A percentile compares a stretch with the other conserved stretches of the same genome.
These are phyloP conservation scores for Wickerhamomyces queroliae DNA, from an alignment of 805 yeast species.

Conservation along the genomic window DNA sequence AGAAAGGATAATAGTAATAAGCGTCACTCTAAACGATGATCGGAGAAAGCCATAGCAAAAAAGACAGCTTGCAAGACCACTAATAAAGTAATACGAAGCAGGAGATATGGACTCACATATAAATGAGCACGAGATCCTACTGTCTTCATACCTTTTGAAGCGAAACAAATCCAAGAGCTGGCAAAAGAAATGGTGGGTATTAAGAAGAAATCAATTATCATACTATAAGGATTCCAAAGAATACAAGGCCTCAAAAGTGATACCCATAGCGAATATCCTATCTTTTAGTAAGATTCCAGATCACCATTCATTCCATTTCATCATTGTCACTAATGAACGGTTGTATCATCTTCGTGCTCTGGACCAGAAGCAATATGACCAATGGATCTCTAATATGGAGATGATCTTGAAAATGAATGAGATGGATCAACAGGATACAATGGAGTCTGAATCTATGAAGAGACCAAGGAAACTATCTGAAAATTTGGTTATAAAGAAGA, in stretches of 20 bases:
- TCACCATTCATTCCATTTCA: slow-evolving; percentile 15
- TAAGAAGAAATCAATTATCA: slow-evolving; percentile 31
- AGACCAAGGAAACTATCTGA: slow-evolving; percentile 1
- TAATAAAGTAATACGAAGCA: too few species aligned
- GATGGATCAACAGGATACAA: slow-evolving; percentile 2
- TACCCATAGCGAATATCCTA: slow-evolving; percentile 15
- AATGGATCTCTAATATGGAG: slow-evolving; percentile 14
- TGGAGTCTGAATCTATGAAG: neutral
- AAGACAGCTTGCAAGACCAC: too few species aligned
- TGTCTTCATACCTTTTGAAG: slow-evolving; percentile 26
- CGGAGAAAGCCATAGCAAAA: too few species aligned
- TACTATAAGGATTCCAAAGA: slow-evolving; percentile 34
- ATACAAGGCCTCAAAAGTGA: slow-evolving; percentile 30
- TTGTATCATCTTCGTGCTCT: slow-evolving; percentile 18
- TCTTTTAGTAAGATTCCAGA: slow-evolving; percentile 17
- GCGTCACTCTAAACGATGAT: too few species aligned
- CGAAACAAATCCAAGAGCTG: slow-evolving; percentile 30
- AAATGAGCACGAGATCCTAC: slow-evolving; percentile 14
- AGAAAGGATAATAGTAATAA: too few species aligned
- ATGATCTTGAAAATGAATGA: slow-evolving; percentile 15
- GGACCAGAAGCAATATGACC: slow-evolving; percentile 12
- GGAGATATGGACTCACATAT: slow-evolving; percentile 15
- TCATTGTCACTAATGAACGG: slow-evolving; percentile 15
- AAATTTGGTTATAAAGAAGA: neutral
- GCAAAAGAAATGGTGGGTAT: slow-evolving; percentile 34